Evolutionary conservation across 345 rosid species (phyloP), one percentile per base, ranked within the genome.

Genomic region (Linum usitatissimum): DNA sequence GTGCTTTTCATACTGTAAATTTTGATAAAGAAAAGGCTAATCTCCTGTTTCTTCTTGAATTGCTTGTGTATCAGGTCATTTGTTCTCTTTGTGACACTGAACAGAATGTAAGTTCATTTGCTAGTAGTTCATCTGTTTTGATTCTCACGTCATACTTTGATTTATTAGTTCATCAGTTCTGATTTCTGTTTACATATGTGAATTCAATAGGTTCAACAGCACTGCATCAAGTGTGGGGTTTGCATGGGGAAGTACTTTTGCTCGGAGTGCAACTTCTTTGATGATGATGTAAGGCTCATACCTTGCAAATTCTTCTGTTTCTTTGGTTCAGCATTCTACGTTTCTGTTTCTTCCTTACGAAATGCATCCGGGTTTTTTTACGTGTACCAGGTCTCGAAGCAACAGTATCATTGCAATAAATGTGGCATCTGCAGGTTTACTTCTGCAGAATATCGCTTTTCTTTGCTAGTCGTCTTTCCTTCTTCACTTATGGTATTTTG

Each of bases 191-290:
- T 66, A 30, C 36, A 34, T 64, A 17, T 14, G 5, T 7, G 38
- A 34, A 34, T 34, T 34, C 51, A 31, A 49, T 76, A 85, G 92
- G 84, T 84, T 63, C 85, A 75, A 40, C 88, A 85, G 57, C 49
- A 72, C 55, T 88, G 92, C 72, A 59, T 68, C 12, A 57, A 65
- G 3, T 88, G 96, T 69, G 86, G 92, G 48, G 86, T 78, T 62
- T 80, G 87, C 66, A 80, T 88, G 91, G 91, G 95, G 60, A 79
- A 80, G 63, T 87, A 85, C 69, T 87, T 80, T 49, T 88, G 96
- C 71, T 49, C 76, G 1, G 73, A 70, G 45, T 88, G 96, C 84
- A 88, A 83, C 55, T 80, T 85, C 68, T 83, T 81, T 0, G 87
- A 85, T 30, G 91, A 85, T 75, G 90, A 88, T 74, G 96, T 85